Conservation (phyloP, 257 asterid species). For the Fraxinus anomala region DNA sequence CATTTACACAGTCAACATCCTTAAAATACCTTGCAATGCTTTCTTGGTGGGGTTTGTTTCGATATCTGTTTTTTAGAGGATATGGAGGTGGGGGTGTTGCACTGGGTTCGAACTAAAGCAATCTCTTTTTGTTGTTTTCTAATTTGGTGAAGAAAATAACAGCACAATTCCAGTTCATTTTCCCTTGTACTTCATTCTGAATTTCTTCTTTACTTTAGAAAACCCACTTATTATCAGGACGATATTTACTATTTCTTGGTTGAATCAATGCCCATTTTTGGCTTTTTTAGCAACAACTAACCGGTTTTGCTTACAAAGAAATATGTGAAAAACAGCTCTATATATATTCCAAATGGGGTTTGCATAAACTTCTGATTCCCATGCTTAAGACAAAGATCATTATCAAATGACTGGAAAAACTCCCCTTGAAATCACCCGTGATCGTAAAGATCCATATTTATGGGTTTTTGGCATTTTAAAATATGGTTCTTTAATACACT, state of each 20-base stretch:
- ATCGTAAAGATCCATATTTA: too few relatives aligned
- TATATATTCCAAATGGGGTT: conserved; percentile 36
- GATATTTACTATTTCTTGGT: conserved; percentile 26
- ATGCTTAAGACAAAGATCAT: conserved; percentile 37
- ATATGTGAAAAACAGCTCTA: neutral
- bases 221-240: conserved; percentile 15
- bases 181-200: conserved; percentile 13
- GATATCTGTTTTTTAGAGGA: neutral
- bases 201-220: conserved; percentile 13
- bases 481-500: conserved; percentile 57
- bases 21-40: neutral
- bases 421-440: neutral
- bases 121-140: conserved; percentile 12
- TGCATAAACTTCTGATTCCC: conserved; percentile 28
- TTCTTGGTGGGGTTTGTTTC: neutral
- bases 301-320: neutral
- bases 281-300: conserved; percentile 6
- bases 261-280: conserved; percentile 13
- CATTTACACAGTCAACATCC: neutral
- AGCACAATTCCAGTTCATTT: conserved; percentile 29
- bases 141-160: conserved; percentile 27
- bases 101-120: neutral
- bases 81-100: neutral
- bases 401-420: conserved; percentile 43
- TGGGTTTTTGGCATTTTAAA: conserved; percentile 15